These are phyloP conservation scores for Eleusine coracana DNA, from an alignment of 176 grass and related monocot genomes.

Conservation along the genomic window DNA sequence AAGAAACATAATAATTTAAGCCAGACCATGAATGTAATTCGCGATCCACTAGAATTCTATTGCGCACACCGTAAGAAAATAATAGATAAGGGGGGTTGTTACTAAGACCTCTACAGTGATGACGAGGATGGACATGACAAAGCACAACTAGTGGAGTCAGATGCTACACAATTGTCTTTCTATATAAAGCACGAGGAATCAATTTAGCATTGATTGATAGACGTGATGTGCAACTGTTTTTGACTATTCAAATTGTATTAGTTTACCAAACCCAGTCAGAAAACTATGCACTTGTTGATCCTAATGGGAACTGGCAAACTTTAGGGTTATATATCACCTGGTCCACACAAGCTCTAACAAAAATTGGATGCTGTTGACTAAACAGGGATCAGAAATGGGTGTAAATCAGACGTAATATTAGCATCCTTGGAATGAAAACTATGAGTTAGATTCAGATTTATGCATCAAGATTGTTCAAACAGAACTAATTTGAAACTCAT, in stretches of 20 bases:
- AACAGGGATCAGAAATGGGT: background rate
- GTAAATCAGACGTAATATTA: background rate
- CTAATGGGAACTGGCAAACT: constrained; percentile 3
- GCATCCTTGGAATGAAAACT: background rate
- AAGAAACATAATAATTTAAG: constrained; percentile 8
- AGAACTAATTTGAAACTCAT: background rate
- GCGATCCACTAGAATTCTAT: background rate
- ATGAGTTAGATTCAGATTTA: background rate
- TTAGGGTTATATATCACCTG: background rate
- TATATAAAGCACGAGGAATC: background rate
- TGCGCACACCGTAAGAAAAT: background rate
- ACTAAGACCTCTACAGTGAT: background rate
- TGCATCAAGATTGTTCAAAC: background rate
- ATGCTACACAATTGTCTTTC: background rate
- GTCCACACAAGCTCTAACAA: background rate
- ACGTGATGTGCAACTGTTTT: background rate
- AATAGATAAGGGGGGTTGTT: background rate
- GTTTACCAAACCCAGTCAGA: background rate
- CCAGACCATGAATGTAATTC: background rate
- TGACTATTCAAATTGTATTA: constrained; percentile 2
- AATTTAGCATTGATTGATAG: background rate
- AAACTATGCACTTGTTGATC: background rate
- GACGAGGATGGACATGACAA: background rate
- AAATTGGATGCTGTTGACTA: background rate
- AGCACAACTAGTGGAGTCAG: background rate